Evolutionary conservation across 75 land plant genomes (phyloP).

Genomic region (Sequoia sempervirens): DNA sequence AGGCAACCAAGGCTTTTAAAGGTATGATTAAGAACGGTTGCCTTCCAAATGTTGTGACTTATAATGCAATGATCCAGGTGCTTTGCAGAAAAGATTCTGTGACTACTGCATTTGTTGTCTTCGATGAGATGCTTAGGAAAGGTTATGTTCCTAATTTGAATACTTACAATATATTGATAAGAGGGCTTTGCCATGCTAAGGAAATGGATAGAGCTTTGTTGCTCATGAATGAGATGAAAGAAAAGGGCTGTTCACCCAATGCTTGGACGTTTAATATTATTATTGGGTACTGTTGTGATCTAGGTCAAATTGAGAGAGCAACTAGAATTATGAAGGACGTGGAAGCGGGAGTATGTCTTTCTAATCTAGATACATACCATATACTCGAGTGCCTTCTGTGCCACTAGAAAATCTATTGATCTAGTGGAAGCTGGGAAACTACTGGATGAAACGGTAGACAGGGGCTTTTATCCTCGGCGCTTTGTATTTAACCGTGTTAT

Average conservation of each 20-base stretch:
- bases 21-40: conserved; percentile 50
- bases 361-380: conserved; percentile 62
- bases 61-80: conserved; percentile 67
- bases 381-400: conserved; percentile 47
- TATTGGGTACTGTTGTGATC: conserved; percentile 46
- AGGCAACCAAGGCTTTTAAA: conserved; percentile 41
- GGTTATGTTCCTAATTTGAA: conserved; percentile 43
- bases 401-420: conserved; percentile 43
- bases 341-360: conserved; percentile 40
- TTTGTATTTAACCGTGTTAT: conserved; percentile 51
- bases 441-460: conserved; percentile 60
- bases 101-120: conserved; percentile 38
- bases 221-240: conserved; percentile 41
- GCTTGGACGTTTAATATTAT: conserved; percentile 47
- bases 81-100: conserved; percentile 54
- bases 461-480: conserved; percentile 47
- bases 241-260: conserved; percentile 32
- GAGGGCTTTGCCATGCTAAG: conserved; percentile 56
- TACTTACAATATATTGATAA: conserved; percentile 52
- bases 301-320: conserved; percentile 51
- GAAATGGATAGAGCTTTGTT: conserved; percentile 47
- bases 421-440: conserved; percentile 55
- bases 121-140: conserved; percentile 54
- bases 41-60: conserved; percentile 52
- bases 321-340: conserved; percentile 34